Evolutionary conservation across 1,284 basidiomycete species (phyloP), one percentile per base, ranked within the genome.

Genomic region (Bondarzewia mesenterica): DNA sequence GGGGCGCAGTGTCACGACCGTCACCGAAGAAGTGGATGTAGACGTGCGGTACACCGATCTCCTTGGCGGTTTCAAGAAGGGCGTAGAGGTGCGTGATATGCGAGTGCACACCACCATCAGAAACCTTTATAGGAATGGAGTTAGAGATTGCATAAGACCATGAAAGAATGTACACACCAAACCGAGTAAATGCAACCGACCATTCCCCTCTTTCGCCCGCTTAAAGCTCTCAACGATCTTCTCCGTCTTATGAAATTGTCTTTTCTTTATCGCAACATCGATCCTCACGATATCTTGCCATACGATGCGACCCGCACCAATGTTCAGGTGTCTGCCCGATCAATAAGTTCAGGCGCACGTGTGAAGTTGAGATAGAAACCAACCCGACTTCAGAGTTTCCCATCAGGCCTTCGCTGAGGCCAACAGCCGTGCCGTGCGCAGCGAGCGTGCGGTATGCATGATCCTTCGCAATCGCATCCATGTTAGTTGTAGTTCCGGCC

Each of bases 201-300:
- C 89, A 52, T 80, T 88, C 6, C 78, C 80, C 41, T 85, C 75
- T 65, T 91, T 93, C 12, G 92, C 91, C 47, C 71, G 78, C 60
- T 90, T 75, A 62, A 82, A 81, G 55, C 78, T 77, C 41, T 77
- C 80, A 27, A 93, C 68, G 58, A 94, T 90, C 29, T 64, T 71
- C 50, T 77, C 69, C 60, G 85, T 84, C 63, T 89, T 81, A 67
- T 92, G 83, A 68, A 94, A 93, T 58, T 89, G 79, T 54, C 77
- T 72, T 63, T 92, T 94, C 69, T 92, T 85, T 68, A 94, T 93
- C 18, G 83, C 77, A 42, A 92, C 85, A 61, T 94, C 91, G 61
- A 94, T 94, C 54, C 82, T 79, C 59, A 94, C 91, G 58, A 95
- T 94, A 60, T 94, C 92, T 65, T 95, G 92, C 92, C 92, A 94